Evolutionary conservation across 768 basidiomycete species (phyloP).

Genomic region (Pleurotus salmoneostramineus): DNA sequence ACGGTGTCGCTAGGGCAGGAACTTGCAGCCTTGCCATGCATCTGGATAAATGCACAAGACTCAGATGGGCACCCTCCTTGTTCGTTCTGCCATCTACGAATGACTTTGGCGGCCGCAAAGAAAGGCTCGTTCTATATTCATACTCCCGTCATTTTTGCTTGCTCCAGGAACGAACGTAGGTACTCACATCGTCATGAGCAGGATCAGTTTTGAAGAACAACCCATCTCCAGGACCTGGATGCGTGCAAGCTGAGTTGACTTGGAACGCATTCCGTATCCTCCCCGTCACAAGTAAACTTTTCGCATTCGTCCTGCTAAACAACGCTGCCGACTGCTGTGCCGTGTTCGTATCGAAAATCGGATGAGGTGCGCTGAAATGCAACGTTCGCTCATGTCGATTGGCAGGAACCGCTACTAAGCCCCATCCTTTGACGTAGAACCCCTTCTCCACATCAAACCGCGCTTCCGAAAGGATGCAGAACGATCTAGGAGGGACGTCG

Average conservation of each 20-base stretch:
- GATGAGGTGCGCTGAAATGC: constrained; percentile 46
- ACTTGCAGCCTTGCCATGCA: constrained; percentile 39
- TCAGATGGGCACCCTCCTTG: constrained; percentile 32
- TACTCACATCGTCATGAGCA: constrained; percentile 38
- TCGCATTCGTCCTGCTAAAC: constrained; percentile 33
- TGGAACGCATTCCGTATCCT: constrained; percentile 30
- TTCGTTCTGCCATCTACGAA: constrained; percentile 35
- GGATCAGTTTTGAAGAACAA: constrained; percentile 42
- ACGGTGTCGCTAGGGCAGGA: constrained; percentile 35
- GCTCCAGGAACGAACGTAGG: not conserved
- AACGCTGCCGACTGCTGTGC: constrained; percentile 35
- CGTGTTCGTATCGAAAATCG: constrained; percentile 31
- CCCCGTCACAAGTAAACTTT: constrained; percentile 39
- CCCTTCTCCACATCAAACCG: constrained; percentile 7
- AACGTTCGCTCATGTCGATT: constrained; percentile 21
- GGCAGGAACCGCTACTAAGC: constrained; percentile 26
- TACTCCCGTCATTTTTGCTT: not conserved
- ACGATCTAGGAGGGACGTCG: constrained; percentile 15
- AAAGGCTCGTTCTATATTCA: constrained; percentile 40
- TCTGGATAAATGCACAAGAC: constrained; percentile 41
- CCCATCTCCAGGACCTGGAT: constrained; percentile 13
- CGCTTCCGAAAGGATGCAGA: constrained; percentile 28
- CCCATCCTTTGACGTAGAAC: constrained; percentile 32
- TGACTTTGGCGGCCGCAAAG: constrained; percentile 32
- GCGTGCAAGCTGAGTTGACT: constrained; percentile 28